These are phyloP conservation scores for Aspergillus luchuensis DNA, from an alignment of 2,329 filamentous ascomycete species.

Conservation along the genomic window DNA sequence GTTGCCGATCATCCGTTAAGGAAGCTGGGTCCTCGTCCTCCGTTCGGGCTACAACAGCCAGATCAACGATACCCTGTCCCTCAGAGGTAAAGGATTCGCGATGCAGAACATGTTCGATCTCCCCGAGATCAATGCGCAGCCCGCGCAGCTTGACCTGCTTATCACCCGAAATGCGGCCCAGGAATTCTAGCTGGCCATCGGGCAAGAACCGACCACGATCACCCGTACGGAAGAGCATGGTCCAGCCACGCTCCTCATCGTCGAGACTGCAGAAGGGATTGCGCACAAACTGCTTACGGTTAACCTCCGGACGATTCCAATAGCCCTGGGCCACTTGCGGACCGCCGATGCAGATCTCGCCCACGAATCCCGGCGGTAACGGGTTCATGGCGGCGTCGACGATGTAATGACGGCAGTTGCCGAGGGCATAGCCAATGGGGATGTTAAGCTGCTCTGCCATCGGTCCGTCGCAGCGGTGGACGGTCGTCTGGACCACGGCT, in stretches of 20 bases:
- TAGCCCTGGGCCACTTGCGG: neutral
- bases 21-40: neutral
- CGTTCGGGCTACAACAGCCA: neutral
- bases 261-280: neutral
- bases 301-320: neutral
- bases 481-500: neutral
- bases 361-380: neutral
- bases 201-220: neutral
- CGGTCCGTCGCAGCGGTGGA: neutral
- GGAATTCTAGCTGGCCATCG: slow-evolving; percentile 1
- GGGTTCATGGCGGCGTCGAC: neutral
- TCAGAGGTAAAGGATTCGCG: neutral
- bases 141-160: slow-evolving; percentile 11
- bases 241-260: slow-evolving; percentile 1
- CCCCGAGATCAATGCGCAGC: slow-evolving; percentile 6
- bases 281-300: neutral
- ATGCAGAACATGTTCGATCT: slow-evolving; percentile 4
- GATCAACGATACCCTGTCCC: neutral
- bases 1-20: slow-evolving; percentile 1
- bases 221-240: slow-evolving; percentile 4
- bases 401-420: slow-evolving; percentile 1
- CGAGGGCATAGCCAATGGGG: slow-evolving; percentile 2
- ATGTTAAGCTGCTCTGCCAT: neutral
- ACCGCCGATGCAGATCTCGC: slow-evolving; percentile 6
- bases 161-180: slow-evolving; percentile 2